Conservation (phyloP, 177 flowering plant genomes). For the Vitis hybrid region DNA sequence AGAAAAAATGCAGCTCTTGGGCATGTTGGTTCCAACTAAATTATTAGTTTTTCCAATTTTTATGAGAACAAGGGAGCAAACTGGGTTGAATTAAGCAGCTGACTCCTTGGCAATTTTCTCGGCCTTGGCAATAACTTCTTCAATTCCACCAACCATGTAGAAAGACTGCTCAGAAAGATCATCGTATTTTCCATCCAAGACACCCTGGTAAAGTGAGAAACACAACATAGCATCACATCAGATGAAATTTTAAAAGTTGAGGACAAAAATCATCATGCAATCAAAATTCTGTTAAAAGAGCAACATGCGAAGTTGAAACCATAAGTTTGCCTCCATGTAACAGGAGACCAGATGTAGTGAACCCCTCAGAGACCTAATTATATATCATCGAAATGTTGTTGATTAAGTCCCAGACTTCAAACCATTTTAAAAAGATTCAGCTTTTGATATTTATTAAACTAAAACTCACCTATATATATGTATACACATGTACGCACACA, state of each 20-base stretch:
- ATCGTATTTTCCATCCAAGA: slow-evolving; percentile 93
- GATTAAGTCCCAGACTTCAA: too few species aligned
- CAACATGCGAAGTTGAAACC: too few species aligned
- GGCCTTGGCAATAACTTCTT: slow-evolving; percentile 92
- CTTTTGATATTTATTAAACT: too few species aligned
- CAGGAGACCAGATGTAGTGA: too few species aligned
- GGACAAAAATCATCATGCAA: too few species aligned
- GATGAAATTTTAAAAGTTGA: not conserved
- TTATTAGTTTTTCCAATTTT: slow-evolving; percentile 45
- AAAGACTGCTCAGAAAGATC: slow-evolving; percentile 92
- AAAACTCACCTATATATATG: too few species aligned
- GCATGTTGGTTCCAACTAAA: slow-evolving; percentile 34
- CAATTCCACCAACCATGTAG: slow-evolving; percentile 99
- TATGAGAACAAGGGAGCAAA: slow-evolving; percentile 18
- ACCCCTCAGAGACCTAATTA: too few species aligned
- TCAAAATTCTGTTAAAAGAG: too few species aligned
- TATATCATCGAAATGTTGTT: too few species aligned
- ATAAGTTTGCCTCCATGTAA: too few species aligned
- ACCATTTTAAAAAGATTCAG: too few species aligned
- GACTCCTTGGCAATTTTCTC: slow-evolving; percentile 91
- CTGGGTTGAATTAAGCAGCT: slow-evolving; percentile 40
- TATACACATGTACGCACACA: too few species aligned
- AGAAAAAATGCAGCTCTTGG: slow-evolving; percentile 18
- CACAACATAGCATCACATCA: not conserved
- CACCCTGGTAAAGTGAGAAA: slow-evolving; percentile 52